Base-by-base conservation (phyloP, 352 stramenopile genomes). In the Saprolegnia parasitica region DNA sequence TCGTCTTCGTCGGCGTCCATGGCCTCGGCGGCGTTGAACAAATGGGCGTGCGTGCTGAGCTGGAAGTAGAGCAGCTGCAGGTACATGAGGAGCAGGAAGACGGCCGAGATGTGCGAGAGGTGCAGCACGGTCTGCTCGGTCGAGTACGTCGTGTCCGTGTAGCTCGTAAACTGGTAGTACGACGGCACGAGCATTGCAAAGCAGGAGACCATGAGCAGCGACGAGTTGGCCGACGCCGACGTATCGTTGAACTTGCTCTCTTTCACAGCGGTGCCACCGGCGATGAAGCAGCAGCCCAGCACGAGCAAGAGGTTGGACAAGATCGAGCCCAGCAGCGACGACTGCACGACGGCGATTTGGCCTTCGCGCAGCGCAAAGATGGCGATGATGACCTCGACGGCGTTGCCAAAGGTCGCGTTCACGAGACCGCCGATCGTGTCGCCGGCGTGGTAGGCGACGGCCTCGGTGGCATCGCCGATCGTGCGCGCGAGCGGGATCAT, bases 361-460 rank as follows among this genome's bases (percentile, higher is more conserved):
- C 93, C 95, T 24, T 94, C 84, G 29, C 83, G 79, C 16, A 99
- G 86, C 21, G 97, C 96, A 16, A 98, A 96, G 52, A 98, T 86
- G 4, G 96, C 95, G 64, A 99, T 97, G 26, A 99, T 89, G 21
- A 99, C 83, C 84, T 99, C 97, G 5, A 98, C 95, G 8, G 95
- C 93, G 81, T 99, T 99, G 65, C 96, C 96, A 76, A 99, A 98
- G 9, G 97, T 99, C 35, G 97, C 97, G 82, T 99, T 99, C 37
- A 99, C 84, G 15, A 99, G 82, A 0, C 96, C 97, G 57, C 97
- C 97, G 65, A 99, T 97, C 0, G 95, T 99, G 72, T 98, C 93
- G 72, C 93, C 97, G 49, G 95, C 98, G 79, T 99, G 96, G 73
- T 94, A 90, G 11, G 97, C 94, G 9, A 99, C 89, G 77, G 98